Conservation (phyloP, 352 stramenopile species). For the Phytopythium vexans region DNA sequence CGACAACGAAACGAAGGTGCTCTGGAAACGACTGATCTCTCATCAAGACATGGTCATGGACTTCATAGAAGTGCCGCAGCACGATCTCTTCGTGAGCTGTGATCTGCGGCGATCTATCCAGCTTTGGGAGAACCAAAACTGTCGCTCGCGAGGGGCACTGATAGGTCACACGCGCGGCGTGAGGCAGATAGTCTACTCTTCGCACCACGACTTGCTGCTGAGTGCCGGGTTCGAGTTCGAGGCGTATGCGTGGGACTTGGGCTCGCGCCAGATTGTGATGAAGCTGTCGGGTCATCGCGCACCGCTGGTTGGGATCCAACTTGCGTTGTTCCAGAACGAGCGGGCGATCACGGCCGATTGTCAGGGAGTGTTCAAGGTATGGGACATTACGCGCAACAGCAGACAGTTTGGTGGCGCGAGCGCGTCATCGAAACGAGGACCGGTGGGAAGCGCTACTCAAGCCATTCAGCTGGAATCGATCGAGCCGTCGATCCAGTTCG, state of each 20-base stretch:
- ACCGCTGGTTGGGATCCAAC: constrained; percentile 70
- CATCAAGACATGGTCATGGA: constrained; percentile 70
- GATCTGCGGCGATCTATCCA: constrained; percentile 68
- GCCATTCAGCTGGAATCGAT: constrained; percentile 66
- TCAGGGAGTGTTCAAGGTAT: constrained; percentile 80
- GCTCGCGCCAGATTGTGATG: constrained; percentile 68
- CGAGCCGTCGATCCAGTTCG: constrained; percentile 48
- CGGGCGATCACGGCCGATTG: constrained; percentile 76
- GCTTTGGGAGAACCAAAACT: constrained; percentile 82
- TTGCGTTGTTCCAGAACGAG: constrained; percentile 72
- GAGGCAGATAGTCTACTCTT: constrained; percentile 75
- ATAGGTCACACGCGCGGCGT: constrained; percentile 63
- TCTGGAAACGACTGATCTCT: constrained; percentile 48
- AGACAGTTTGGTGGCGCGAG: constrained; percentile 2
- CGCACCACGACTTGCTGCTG: constrained; percentile 68
- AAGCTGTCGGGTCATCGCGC: constrained; percentile 64
- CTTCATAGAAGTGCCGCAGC: constrained; percentile 58
- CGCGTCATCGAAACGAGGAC: neutral
- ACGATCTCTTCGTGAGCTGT: constrained; percentile 76
- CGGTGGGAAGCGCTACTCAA: constrained; percentile 27
- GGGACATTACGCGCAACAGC: constrained; percentile 58
- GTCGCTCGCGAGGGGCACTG: constrained; percentile 50
- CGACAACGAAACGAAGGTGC: constrained; percentile 46
- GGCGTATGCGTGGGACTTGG: constrained; percentile 78
- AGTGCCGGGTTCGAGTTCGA: constrained; percentile 86